Evolutionary conservation across 177 flowering plant species (phyloP), one percentile per base, ranked within the genome.

Genomic region (Tripterygium wilfordii): DNA sequence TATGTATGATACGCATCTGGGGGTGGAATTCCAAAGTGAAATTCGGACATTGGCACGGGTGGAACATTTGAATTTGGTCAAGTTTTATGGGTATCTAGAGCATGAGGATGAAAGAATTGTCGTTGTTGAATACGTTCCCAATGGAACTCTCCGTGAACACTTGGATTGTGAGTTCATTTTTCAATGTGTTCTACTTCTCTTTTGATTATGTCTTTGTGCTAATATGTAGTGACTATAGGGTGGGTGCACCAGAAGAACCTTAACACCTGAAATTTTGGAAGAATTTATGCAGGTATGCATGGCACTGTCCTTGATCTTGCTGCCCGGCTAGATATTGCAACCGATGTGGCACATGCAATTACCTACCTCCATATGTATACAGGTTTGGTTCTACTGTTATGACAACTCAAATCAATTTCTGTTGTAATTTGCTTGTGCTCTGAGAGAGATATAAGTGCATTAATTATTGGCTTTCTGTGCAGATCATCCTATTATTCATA

Each of bases 281-380:
- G 35, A 20, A 43, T 12, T 5, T 35, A 23, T 69, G 64, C 79
- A 92, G 98, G 90, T 46, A 8, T 71, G 27, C 64, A 68, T 16
- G 85, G 96, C 4, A 63, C 46, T 26, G 36, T 68, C 70, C 87
- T 92, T 33, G 91, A 84, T 64, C 65, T 92, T 55, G 86, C 82
- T 53, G 67, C 74, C 8, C 69, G 98, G 48, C 69, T 92, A 20
- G 98, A 88, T 61, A 67, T 88, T 56, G 94, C 90, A 22, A 84
- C 82, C 30, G 96, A 88, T 66, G 95, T 92, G 32, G 96, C 96
- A 17, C 98, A 92, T 70, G 98, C 96, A 0, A 49, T 92, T 44
- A 84, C 98, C n/a, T 92, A 92, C 72, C 94, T 92, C 38, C 96
- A 92, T 49, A 88, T 76, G 87, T 92, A 92, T 56, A 76, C 95